phyloP scores from a whole-genome alignment of 768 basidiomycete genomes.

The Tylopilus rubrobrunneus region DNA sequence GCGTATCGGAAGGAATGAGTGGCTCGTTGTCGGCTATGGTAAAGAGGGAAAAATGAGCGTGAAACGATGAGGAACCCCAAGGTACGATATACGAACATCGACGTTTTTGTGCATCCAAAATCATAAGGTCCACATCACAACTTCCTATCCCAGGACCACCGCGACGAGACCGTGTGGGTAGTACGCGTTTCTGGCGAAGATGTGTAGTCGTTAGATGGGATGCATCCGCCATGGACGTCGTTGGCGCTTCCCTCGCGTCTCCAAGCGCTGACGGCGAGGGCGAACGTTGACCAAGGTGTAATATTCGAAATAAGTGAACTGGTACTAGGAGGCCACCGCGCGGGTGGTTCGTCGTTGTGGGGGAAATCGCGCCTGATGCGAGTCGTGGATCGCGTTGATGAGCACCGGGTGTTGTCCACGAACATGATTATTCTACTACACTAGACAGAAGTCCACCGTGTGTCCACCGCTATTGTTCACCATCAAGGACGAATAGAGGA shows the following conservation, averaged over 20 bases:
- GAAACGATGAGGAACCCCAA: constrained; percentile 7
- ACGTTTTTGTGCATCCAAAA: constrained; percentile 75
- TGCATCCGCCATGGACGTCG: constrained; percentile 31
- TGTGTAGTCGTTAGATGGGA: constrained; percentile 33
- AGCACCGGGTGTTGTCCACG: not conserved
- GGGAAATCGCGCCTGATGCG: constrained; percentile 2
- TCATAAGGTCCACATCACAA: constrained; percentile 77
- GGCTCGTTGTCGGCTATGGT: constrained; percentile 64
- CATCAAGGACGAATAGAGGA: constrained; percentile 7
- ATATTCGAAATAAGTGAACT: no score
- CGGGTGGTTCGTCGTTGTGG: constrained; percentile 8
- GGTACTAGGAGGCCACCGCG: not conserved
- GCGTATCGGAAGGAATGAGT: constrained; percentile 61
- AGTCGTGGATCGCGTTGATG: constrained; percentile 11
- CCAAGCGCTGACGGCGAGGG: constrained; percentile 2
- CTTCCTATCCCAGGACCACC: constrained; percentile 79
- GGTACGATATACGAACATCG: constrained; percentile 51
- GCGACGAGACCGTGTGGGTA: constrained; percentile 77
- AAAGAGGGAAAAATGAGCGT: constrained; percentile 16
- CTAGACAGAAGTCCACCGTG: not conserved
- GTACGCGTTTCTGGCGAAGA: constrained; percentile 68
- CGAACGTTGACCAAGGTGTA: no score
- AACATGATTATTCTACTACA: not conserved
- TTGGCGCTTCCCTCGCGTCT: constrained; percentile 12
- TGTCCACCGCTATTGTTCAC: not conserved